Conservation (phyloP, 1,284 basidiomycete genomes). For the Omphalotus olearius region DNA sequence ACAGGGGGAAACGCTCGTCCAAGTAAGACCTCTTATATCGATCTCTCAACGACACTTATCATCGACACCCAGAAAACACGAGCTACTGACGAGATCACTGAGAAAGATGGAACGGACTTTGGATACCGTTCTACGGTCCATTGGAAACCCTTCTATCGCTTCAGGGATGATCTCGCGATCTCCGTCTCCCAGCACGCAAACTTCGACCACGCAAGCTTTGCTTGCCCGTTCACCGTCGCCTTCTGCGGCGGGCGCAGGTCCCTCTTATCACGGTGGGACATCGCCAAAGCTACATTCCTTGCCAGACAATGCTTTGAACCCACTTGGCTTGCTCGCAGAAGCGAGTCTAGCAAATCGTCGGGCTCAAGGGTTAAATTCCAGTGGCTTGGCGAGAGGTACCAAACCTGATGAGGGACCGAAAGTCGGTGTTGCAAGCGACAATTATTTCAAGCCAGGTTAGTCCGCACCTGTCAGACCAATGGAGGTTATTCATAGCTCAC, state of each 20-base stretch:
- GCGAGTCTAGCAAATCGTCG: conserved; percentile 85
- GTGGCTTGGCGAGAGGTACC: conserved; percentile 32
- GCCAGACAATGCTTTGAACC: conserved; percentile 89
- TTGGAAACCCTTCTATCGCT: conserved; percentile 75
- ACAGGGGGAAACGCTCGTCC: conserved; percentile 87
- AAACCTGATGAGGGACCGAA: conserved; percentile 35
- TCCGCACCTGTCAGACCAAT: conserved; percentile 3
- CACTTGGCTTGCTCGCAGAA: conserved; percentile 86
- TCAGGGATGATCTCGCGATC: conserved; percentile 80
- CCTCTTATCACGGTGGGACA: conserved; percentile 30
- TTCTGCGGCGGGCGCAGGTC: conserved; percentile 28
- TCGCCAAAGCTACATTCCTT: conserved; percentile 83
- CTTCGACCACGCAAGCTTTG: conserved; percentile 54
- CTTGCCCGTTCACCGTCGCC: conserved; percentile 54
- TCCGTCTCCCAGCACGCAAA: conserved; percentile 62
- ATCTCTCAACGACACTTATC: not conserved
- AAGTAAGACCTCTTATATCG: conserved; percentile 49
- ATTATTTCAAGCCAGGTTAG: conserved; percentile 92
- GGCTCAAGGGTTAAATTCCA: conserved; percentile 38
- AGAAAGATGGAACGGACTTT: conserved; percentile 92
- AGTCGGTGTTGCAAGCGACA: conserved; percentile 83
- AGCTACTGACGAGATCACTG: conserved; percentile 82
- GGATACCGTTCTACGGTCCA: conserved; percentile 80
- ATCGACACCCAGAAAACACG: conserved; percentile 66
- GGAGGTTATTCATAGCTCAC: conserved; percentile 13